Conservation (phyloP, 2,329 filamentous ascomycete genomes). For the Hypocrella siamensis region DNA sequence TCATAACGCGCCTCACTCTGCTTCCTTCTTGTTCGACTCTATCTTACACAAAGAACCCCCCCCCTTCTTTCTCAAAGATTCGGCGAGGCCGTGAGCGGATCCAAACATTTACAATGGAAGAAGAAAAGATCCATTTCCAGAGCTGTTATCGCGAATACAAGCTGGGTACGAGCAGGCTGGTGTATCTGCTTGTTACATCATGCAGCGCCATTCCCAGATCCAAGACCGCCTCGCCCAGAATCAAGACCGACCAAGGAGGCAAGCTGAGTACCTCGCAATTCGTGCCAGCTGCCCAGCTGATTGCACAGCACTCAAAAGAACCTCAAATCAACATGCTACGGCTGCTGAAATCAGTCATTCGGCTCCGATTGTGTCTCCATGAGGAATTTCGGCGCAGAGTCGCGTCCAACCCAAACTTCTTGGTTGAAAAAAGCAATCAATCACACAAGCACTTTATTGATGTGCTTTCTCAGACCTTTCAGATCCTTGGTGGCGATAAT, state of each 20-base stretch:
- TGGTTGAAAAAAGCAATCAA: slow-evolving; percentile 20
- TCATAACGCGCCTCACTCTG: too few relatives aligned
- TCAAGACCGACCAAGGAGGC: slow-evolving; percentile 21
- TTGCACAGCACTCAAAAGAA: slow-evolving; percentile 16
- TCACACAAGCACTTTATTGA: slow-evolving; percentile 28
- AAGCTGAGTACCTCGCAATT: slow-evolving; percentile 19
- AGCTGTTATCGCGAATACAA: too few relatives aligned
- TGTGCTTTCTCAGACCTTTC: slow-evolving; percentile 19
- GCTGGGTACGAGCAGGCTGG: too few relatives aligned
- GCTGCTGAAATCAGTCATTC: slow-evolving; percentile 22
- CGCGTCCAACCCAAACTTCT: slow-evolving; percentile 15
- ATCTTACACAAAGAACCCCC: too few relatives aligned
- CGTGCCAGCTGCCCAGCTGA: slow-evolving; percentile 21
- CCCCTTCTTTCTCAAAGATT: too few relatives aligned
- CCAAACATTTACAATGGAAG: too few relatives aligned
- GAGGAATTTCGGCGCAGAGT: slow-evolving; percentile 16
- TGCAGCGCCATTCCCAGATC: slow-evolving; percentile 22
- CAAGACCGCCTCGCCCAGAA: too few relatives aligned
- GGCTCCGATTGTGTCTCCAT: slow-evolving; percentile 14
- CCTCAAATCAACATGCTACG: slow-evolving; percentile 18
- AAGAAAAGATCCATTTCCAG: too few relatives aligned
- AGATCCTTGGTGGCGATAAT: slow-evolving; percentile 16
- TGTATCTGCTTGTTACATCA: too few relatives aligned
- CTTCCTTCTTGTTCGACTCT: too few relatives aligned
- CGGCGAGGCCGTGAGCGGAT: too few relatives aligned